Conservation (phyloP, 768 basidiomycete genomes). For the Melanogaster broomeanus region DNA sequence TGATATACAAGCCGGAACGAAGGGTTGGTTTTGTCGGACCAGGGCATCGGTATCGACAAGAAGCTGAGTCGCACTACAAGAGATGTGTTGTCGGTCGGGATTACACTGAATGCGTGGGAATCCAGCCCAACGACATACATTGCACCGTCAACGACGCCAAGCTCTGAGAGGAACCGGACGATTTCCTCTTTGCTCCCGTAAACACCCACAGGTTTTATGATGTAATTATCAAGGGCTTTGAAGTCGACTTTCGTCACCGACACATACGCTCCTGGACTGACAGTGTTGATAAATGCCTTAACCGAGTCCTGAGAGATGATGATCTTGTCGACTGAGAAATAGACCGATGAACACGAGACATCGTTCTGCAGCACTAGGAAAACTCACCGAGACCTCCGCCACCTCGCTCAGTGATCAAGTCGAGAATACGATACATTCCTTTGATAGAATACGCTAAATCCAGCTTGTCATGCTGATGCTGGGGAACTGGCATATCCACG, state of each 20-base stretch:
- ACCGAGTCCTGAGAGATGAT: slow-evolving; percentile 58
- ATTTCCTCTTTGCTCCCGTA: slow-evolving; percentile 59
- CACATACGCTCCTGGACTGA: slow-evolving; percentile 52
- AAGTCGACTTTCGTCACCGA: slow-evolving; percentile 62
- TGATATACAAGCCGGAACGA: slow-evolving; percentile 50
- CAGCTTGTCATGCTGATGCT: slow-evolving; percentile 7
- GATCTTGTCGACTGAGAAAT: slow-evolving; percentile 56
- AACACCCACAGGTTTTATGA: slow-evolving; percentile 53
- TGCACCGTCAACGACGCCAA: slow-evolving; percentile 37
- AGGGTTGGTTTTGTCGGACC: slow-evolving; percentile 26
- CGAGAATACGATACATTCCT: slow-evolving; percentile 55
- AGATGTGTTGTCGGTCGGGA: neutral
- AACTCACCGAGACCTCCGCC: slow-evolving; percentile 51
- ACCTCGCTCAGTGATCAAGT: slow-evolving; percentile 52
- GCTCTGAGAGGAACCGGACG: slow-evolving; percentile 41
- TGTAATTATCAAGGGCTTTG: slow-evolving; percentile 45
- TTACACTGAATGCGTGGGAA: too few relatives aligned
- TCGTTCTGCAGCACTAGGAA: neutral
- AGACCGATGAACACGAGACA: neutral
- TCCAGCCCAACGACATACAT: slow-evolving; percentile 35
- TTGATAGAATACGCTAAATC: slow-evolving; percentile 35
- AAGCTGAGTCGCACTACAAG: slow-evolving; percentile 7
- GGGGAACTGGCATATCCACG: slow-evolving; percentile 1
- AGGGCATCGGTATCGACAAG: neutral
- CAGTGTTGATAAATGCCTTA: slow-evolving; percentile 45